These are phyloP conservation scores for Melocanna baccifera DNA, from an alignment of 176 grass and related monocot species.

Conservation along the genomic window DNA sequence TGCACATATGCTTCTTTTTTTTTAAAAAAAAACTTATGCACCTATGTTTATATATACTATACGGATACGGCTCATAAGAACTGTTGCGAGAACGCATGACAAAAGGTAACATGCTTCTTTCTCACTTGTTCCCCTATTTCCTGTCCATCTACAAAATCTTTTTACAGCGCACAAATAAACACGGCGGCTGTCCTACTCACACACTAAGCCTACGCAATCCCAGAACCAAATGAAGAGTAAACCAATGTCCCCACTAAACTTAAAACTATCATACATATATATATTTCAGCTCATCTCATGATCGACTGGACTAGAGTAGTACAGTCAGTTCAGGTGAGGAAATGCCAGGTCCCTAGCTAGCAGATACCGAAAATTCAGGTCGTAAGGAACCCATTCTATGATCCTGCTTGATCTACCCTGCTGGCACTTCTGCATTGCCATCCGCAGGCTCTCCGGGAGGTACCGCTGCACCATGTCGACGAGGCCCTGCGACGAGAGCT, in stretches of 20 bases:
- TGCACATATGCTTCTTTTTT: background rate
- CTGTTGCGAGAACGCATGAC: background rate
- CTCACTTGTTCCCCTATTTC: constrained; percentile 34
- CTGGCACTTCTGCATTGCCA: constrained; percentile 85
- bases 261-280: constrained; percentile 37
- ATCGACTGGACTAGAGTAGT: background rate
- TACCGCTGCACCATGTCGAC: constrained; percentile 84
- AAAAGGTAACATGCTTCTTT: constrained; percentile 15
- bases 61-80: background rate
- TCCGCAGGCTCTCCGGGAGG: constrained; percentile 76
- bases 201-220: constrained; percentile 30
- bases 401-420: constrained; percentile 64
- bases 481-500: constrained; percentile 61
- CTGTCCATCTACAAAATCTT: constrained; percentile 58
- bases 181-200: background rate
- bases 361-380: constrained; percentile 75
- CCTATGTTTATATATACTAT: background rate
- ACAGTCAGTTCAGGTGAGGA: constrained; percentile 69
- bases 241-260: background rate
- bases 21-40: background rate
- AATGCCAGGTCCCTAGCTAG: constrained; percentile 75
- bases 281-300: constrained; percentile 10
- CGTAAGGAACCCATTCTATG: constrained; percentile 84
- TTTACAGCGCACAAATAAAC: constrained; percentile 38
- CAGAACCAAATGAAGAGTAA: background rate